Conservation (phyloP, 768 basidiomycete genomes). For the Tylopilus sp. region DNA sequence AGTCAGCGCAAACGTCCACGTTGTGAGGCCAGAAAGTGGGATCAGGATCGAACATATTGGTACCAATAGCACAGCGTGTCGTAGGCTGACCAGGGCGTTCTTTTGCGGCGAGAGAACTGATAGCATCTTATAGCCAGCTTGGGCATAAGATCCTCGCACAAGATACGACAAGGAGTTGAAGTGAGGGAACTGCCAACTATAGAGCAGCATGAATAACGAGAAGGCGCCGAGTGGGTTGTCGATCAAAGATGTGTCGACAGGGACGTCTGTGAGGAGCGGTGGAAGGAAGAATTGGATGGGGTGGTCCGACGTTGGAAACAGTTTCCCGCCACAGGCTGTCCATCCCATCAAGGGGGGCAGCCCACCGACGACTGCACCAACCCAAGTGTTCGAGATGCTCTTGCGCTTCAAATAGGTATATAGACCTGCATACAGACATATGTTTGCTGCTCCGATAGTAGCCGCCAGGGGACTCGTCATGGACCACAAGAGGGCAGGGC, state of each 20-base stretch:
- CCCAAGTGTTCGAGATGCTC: slow-evolving; percentile 86
- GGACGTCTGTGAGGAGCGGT: slow-evolving; percentile 44
- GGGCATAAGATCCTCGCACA: slow-evolving; percentile 83
- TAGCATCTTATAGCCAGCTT: slow-evolving; percentile 93
- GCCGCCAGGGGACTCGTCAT: slow-evolving; percentile 89
- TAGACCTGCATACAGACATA: slow-evolving; percentile 83
- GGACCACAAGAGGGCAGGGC: slow-evolving; percentile 72
- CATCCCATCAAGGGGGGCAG: slow-evolving; percentile 97
- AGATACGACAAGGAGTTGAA: slow-evolving; percentile 93
- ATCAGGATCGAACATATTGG: slow-evolving; percentile 77
- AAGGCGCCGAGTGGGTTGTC: slow-evolving; percentile 83
- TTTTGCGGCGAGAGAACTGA: slow-evolving; percentile 71
- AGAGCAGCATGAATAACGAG: slow-evolving; percentile 80
- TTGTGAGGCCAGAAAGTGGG: slow-evolving; percentile 91
- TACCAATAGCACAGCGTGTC: slow-evolving; percentile 74
- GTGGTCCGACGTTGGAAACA: slow-evolving; percentile 62
- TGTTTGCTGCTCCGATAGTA: slow-evolving; percentile 75
- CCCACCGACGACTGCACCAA: slow-evolving; percentile 88
- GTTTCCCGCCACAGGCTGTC: slow-evolving; percentile 85
- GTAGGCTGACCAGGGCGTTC: slow-evolving; percentile 81
- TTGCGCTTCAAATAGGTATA: slow-evolving; percentile 94
- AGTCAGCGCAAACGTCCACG: slow-evolving; percentile 81
- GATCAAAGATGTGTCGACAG: slow-evolving; percentile 46
- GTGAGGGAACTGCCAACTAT: slow-evolving; percentile 98
- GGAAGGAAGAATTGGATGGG: slow-evolving; percentile 62